A percentile compares a stretch with the other conserved stretches of the same genome.
phyloP scores from a whole-genome alignment of 441 rosid genomes.

The Metrosideros polymorpha region DNA sequence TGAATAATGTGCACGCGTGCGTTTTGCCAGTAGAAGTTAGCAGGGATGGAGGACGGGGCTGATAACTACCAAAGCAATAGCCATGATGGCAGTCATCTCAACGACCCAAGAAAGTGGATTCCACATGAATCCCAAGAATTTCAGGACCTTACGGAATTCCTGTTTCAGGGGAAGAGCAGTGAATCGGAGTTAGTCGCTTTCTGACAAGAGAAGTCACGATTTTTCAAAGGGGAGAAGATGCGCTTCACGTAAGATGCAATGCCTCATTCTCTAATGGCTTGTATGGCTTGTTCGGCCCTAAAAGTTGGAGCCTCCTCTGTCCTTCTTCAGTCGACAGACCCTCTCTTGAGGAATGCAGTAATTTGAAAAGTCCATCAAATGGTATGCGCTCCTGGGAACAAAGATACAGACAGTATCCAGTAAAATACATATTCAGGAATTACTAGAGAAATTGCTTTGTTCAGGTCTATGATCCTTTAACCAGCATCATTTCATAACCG shows the following conservation, averaged over 20 bases:
- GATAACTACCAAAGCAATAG: slow-evolving; percentile 29
- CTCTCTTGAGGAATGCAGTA: slow-evolving; percentile 35
- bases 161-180: background rate
- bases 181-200: background rate
- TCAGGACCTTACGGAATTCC: slow-evolving; percentile 16
- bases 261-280: slow-evolving; percentile 50
- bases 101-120: slow-evolving; percentile 57
- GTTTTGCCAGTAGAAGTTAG: background rate
- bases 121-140: slow-evolving; percentile 52
- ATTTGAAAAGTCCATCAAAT: slow-evolving; percentile 35
- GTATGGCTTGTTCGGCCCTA: slow-evolving; percentile 50
- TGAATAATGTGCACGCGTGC: background rate
- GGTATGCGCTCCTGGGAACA: slow-evolving; percentile 39
- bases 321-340: slow-evolving; percentile 37
- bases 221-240: background rate
- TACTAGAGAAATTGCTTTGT: background rate
- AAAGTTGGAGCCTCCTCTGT: slow-evolving; percentile 30
- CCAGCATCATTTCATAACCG: too few relatives aligned
- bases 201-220: background rate
- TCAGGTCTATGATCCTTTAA: background rate
- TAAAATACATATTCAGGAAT: background rate
- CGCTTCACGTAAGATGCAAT: background rate
- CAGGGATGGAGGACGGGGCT: background rate
- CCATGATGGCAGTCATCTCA: slow-evolving; percentile 60
- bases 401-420: background rate